Evolutionary conservation across 2,329 filamentous ascomycete genomes (phyloP), one percentile per base, ranked within the genome.

Genomic region (Madurella mycetomatis): DNA sequence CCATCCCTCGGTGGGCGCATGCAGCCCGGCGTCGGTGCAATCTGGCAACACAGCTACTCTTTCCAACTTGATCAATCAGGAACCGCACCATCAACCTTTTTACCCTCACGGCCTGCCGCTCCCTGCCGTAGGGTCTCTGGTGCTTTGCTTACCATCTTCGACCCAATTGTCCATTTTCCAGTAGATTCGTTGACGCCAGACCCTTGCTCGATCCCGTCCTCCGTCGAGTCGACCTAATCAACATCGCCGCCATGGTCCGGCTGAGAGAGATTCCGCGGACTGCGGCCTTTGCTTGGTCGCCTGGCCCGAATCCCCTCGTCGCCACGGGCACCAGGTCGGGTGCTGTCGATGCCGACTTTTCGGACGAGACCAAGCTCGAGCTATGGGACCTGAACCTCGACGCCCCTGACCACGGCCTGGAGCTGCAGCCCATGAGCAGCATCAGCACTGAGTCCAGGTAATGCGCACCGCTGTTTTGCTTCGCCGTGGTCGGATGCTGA

Each of bases 281-380:
- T 67, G 94, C 92, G 72, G 88, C 92, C 67, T 99, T 99, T 73
- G 90, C 94, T 68, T 99, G 94, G 92, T 96, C 90, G 64, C 88
- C 92, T 25, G 88, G 86, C 64, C 76, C 83, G 40, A 84, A 86
- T 64, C 91, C 92, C 65, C 79, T 95, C 64, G 79, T 99, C 61
- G 92, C 90, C 57, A 99, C 94, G 30, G 94, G 94, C 65, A 99
- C 94, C 45, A 86, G 92, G 64, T 92, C 94, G 58, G 94, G 94
- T 60, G 94, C 94, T 65, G 91, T 99, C 41, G 91, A 95, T 73
- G 92, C 90, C 65, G 92, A 97, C 72, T 99, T 99, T 74, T 97
- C 94, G 30, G 94, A 94, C 72, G 92, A 97, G 71, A 96, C 91
- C 60, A 92, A 92, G 75, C 78, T 99, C 54, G 94, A 99, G 77